phyloP scores from a whole-genome alignment of 1,284 basidiomycete genomes.

The Ceratobasidium sp. region DNA sequence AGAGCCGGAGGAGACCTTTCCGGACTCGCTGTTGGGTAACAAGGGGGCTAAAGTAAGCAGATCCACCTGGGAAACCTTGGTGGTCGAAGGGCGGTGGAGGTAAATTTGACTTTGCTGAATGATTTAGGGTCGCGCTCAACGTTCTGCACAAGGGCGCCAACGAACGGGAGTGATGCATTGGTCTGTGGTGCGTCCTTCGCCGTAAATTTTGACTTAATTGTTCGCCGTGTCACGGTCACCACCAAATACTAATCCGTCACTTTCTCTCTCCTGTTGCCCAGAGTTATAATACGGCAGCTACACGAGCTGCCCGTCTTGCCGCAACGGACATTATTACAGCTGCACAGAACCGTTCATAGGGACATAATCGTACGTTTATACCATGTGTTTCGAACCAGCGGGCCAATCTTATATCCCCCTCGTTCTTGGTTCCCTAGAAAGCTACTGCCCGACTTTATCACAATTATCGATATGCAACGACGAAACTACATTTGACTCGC shows the following conservation, averaged over 20 bases:
- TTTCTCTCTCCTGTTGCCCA: conserved; percentile 23
- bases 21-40: not conserved
- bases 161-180: conserved; percentile 3
- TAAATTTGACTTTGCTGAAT: conserved; percentile 31
- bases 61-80: conserved; percentile 5
- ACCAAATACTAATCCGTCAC: conserved; percentile 17
- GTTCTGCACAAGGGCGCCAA: conserved; percentile 8
- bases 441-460: conserved; percentile 83
- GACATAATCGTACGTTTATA: conserved; percentile 18
- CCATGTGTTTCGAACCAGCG: not conserved
- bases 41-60: not conserved
- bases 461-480: conserved; percentile 76
- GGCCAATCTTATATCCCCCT: not conserved
- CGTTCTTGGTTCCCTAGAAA: conserved; percentile 78
- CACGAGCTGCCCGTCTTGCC: conserved; percentile 13
- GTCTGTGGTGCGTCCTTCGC: conserved; percentile 28
- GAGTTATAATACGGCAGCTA: not conserved
- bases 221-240: conserved; percentile 1
- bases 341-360: conserved; percentile 12
- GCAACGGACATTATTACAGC: conserved; percentile 9
- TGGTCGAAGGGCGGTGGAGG: conserved; percentile 25
- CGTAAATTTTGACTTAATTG: conserved; percentile 23
- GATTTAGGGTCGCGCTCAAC: not conserved
- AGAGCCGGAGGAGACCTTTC: not conserved
- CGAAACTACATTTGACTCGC: conserved; percentile 70